Conservation (phyloP, 1,284 basidiomycete genomes). For the Ceratorhiza oryzae-sativae region DNA sequence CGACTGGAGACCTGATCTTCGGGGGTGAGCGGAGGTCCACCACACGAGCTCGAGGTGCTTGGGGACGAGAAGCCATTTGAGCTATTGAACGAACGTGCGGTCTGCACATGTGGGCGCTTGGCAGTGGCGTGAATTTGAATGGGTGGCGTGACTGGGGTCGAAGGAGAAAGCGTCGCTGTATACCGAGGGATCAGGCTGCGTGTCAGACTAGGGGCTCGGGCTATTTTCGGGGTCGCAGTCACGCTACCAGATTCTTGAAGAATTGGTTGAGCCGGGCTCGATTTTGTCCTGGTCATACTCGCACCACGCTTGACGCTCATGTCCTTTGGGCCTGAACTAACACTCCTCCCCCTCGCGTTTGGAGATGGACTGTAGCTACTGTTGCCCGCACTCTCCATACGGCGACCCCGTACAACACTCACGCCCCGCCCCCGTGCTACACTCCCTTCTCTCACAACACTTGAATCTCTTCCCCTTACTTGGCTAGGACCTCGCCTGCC, state of each 20-base stretch:
- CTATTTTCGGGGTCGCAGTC: conserved; percentile 2
- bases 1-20: not conserved
- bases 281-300: conserved; percentile 1
- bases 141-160: not conserved
- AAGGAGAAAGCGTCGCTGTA: conserved; percentile 1
- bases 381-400: conserved; percentile 18
- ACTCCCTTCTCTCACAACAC: not conserved
- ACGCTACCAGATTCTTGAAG: not conserved
- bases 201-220: conserved; percentile 15
- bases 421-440: conserved; percentile 1
- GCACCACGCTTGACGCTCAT: conserved; percentile 12
- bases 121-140: conserved; percentile 2
- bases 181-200: conserved; percentile 4
- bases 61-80: not conserved
- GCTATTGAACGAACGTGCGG: conserved; percentile 24
- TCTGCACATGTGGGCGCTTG: not conserved
- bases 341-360: conserved; percentile 14
- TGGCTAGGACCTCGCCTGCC: conserved; percentile 10
- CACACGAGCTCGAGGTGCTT: not conserved
- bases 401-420: conserved; percentile 22
- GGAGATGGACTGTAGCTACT: conserved; percentile 38
- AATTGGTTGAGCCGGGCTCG: not conserved
- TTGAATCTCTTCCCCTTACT: not conserved
- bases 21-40: conserved; percentile 28
- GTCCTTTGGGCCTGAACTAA: conserved; percentile 11